Base-by-base conservation (phyloP, 352 stramenopile species). In the Pythium diclinum region DNA sequence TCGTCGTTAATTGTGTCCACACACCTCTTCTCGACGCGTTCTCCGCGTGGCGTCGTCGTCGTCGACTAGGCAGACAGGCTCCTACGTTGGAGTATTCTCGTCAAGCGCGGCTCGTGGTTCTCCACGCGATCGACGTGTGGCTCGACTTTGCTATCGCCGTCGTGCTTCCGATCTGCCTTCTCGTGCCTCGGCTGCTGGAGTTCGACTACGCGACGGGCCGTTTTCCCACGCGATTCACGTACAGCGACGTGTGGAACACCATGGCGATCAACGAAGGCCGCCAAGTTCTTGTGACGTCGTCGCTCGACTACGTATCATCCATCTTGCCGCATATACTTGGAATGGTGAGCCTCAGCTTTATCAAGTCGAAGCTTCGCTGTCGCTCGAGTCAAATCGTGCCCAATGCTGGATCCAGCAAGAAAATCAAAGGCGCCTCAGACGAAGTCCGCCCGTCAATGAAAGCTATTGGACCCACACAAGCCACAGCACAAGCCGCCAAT, bases 251-350 rank as follows among this genome's bases (percentile, higher is more conserved):
- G 4, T 55, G 48, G 48, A 5, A 7, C 6, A 28, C 42, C 14
- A 49, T n/a, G 14, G 48, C 48, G 23, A 55, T 55, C 23, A 33
- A 34, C 6, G 48, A 30, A 55, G 48, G 19, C n/a, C 48, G 48
- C 13, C 48, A 55, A 8, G 21, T 34, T 6, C 21, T 55, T 7
- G 48, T 55, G 48, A 55, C 48, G 19, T 55, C 48, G 19, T 19
- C 23, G 21, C 13, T 19, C 48, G n/a, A 55, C 11, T 55, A 25
- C 44, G 21, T 52, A 7, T 52, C 44, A 52, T 52, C 44, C 6
- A 21, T 52, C 21, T 13, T 21, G 44, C 44, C 44, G 44, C 44
- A 25, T 13, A 3, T 52, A 8, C 4, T 52, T 8, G 44, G 44
- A 52, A 52, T 52, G 3, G 44, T 28, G 21, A 28, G 16, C n/a